Base-by-base conservation (phyloP, 164 flowering plant genomes). In the Saururus chinensis region DNA sequence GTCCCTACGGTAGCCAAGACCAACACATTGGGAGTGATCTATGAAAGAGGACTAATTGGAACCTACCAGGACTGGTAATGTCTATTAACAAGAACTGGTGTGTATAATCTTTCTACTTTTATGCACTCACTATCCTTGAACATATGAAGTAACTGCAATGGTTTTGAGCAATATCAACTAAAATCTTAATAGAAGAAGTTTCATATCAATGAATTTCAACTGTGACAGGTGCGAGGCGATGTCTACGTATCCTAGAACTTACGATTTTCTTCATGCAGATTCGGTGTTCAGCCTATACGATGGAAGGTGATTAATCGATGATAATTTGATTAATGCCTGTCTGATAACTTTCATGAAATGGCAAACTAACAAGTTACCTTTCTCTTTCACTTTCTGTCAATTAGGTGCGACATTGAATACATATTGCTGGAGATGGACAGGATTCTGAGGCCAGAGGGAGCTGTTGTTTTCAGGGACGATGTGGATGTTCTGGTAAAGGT, bases 181-280 rank as follows among this genome's bases (percentile, higher is more conserved):
- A 49, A 14, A 2, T 49, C n/a, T 14, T 52, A 11, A 8, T 19
- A 19, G 23, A 53, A 53, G 11, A n/a, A 53, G 5, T 20, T 53
- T 10, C n/a, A 20, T 41, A 9, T 41, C 45, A 13, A 13, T 19
- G 19, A 30, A 4, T 26, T 23, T 5, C 4, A 25, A 14, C 12
- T 6, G 17, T 63, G 16, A 21, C 42, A 90, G 97, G 97, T 86
- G 96, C 55, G 96, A 91, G 59, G 97, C 93, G 21, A 84, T 91
- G 93, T 91, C 97, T 35, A 88, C 92, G 25, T 88, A 88, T 57
- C 96, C 96, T 1, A 79, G 96, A 40, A 86, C 96, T 0, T 88
- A 86, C 35, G 96, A 88, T 57, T 80, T 88, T 51, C 67, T 88
- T 40, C 96, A 88, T 65, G 85, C 81, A 0, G 76, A 86, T 67